Evolutionary conservation across 1,284 basidiomycete species (phyloP), one percentile per base, ranked within the genome.

Genomic region (Leccinum huronense): DNA sequence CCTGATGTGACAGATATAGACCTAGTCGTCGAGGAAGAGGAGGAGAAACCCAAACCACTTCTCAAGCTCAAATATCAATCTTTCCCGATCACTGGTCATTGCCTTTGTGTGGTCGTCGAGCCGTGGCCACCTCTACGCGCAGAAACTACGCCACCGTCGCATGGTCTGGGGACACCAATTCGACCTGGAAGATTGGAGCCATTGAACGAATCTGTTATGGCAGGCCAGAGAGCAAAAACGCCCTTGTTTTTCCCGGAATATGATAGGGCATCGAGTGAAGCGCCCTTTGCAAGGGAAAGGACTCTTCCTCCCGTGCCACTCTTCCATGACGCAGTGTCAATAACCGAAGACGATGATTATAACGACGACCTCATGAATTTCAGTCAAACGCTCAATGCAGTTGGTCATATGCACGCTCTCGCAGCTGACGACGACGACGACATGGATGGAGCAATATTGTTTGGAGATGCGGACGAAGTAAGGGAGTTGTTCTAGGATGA

Each of bases 391-490:
- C 78, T 93, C 57, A 84, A 84, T 65, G 80, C 83, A 36, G 80
- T 81, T 8, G 85, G 86, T 19, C 83, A 85, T 54, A 77, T 81
- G 66, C 77, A 81, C 59, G 79, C 82, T 51, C 84, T 83, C 2
- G 80, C 79, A 33, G 81, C 83, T 27, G 88, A 90, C n/a, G 86
- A 88, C 60, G 89, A 90, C 31, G 89, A 91, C 59, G 88, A 90
- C 60, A 84, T 89, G 69, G 89, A 91, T 63, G 87, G 86, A 30
- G 84, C 83, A 10, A 82, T 87, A 51, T 83, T 93, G 57, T 90
- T 92, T 67, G 91, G 88, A 14, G 90, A 93, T 74, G 91, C 90
- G 40, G 90, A 93, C 70, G 90, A 93, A 77, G 78, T 78, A 48
- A 83, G 79, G 70, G 86, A 87, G 69, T 72, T 88, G 66, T 85